Evolutionary conservation across 345 rosid species (phyloP), one percentile per base, ranked within the genome.

Genomic region (Populus deltoides): DNA sequence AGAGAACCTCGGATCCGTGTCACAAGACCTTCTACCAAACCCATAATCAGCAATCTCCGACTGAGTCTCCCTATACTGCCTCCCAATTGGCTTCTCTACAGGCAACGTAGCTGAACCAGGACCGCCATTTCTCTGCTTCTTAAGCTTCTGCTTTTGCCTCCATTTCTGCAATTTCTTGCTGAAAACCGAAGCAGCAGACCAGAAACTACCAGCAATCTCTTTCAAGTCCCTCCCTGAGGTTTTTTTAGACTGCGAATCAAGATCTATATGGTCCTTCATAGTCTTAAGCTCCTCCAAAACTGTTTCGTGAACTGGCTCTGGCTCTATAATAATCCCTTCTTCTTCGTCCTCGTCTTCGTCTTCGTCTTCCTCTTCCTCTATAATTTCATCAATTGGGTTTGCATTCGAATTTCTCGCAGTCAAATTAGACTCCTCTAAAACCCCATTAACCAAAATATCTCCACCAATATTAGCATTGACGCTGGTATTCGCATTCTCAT

Each of bases 161-260:
- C 99, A 95, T 77, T 95, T 93, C 66, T 90, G 97, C 85, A 93
- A 88, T 81, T 93, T 95, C 88, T 95, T 95, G 87, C 98, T 95
- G 79, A 95, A 95, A 31, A 95, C 96, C 9, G 99, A 95, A 47
- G 99, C 98, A 31, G 99, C 99, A 17, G 99, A 93, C 99, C 98
- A 93, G 85, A 95, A 95, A 84, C 92, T 91, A 18, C 91, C 97
- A 12, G 89, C 97, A 31, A 90, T 88, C 73, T 90, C 93, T 73
- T 91, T 93, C 66, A 91, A 88, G 55, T 91, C 96, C 68, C 91
- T 87, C 38, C 90, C 95, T 1, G 89, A 90, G 49, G 90, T 77
- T 72, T 93, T 95, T 89, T 89, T 95, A 9, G 89, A 81, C 49
- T 90, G 97, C 1, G 92, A 83, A 84, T 93, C 98, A 70, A 95